These are phyloP conservation scores for Tubosaeta brunneosetosa DNA, from an alignment of 768 basidiomycete genomes.

Conservation along the genomic window DNA sequence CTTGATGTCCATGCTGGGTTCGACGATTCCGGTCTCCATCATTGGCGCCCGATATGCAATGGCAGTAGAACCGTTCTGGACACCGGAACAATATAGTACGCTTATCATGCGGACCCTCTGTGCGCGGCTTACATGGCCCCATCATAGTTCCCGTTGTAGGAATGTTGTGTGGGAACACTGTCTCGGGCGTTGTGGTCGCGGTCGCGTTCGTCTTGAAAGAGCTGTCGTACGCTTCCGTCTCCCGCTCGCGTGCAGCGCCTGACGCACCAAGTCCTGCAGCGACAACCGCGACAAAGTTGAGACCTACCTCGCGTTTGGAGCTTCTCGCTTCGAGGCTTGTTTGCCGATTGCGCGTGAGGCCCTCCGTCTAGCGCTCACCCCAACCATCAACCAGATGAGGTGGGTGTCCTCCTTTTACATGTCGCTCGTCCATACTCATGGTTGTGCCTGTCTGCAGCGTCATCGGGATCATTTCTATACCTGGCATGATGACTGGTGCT, in stretches of 20 bases:
- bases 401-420: slow-evolving; percentile 16
- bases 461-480: slow-evolving; percentile 72
- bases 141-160: slow-evolving; percentile 71
- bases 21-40: slow-evolving; percentile 76
- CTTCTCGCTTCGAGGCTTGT: slow-evolving; percentile 78
- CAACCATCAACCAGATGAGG: slow-evolving; percentile 87
- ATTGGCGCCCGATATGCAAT: slow-evolving; percentile 74
- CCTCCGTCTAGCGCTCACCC: slow-evolving; percentile 73
- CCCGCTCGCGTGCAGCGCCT: neutral
- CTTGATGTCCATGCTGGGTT: slow-evolving; percentile 63
- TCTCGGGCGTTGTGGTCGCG: slow-evolving; percentile 70
- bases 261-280: slow-evolving; percentile 30
- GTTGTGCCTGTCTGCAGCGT: slow-evolving; percentile 40
- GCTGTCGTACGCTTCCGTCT: slow-evolving; percentile 48
- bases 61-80: slow-evolving; percentile 76
- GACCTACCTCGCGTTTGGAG: slow-evolving; percentile 81
- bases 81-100: slow-evolving; percentile 74
- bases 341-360: slow-evolving; percentile 74
- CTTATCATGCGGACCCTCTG: neutral
- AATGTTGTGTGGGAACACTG: slow-evolving; percentile 80
- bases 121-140: slow-evolving; percentile 1
- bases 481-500: slow-evolving; percentile 91
- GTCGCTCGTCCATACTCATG: neutral
- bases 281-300: slow-evolving; percentile 86
- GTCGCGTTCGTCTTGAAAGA: slow-evolving; percentile 71